Conservation (phyloP, 495 filamentous ascomycete genomes). For the Neurospora discreta region DNA sequence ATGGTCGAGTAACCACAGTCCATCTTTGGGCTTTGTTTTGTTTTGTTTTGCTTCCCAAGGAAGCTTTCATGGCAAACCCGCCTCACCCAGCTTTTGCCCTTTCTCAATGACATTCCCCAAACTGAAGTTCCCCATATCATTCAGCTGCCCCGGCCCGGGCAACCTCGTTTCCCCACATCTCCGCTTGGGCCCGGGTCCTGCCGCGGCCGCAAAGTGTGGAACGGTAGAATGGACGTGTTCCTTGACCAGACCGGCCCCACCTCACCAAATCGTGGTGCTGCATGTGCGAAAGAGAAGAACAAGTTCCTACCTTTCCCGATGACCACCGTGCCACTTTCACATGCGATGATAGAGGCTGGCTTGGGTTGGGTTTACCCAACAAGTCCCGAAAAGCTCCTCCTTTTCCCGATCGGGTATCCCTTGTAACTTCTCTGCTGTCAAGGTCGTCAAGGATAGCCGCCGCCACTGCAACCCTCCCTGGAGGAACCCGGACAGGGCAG, state of each 20-base stretch:
- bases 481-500: not conserved
- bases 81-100: not conserved
- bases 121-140: not conserved
- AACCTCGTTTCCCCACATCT: not conserved
- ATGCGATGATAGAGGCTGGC: not conserved
- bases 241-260: constrained; percentile 4
- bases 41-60: not conserved
- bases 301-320: constrained; percentile 9
- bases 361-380: constrained; percentile 1
- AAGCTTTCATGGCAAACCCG: not conserved
- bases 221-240: not conserved
- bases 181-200: not conserved
- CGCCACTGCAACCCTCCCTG: not conserved
- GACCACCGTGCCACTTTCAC: not conserved
- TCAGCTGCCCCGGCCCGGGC: not conserved
- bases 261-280: not conserved
- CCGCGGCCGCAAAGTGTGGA: not conserved
- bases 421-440: not conserved
- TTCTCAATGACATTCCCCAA: not conserved
- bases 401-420: not conserved
- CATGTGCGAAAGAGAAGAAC: not conserved
- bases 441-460: not conserved
- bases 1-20: not conserved
- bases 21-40: not conserved
- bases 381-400: not conserved